Base-by-base conservation (phyloP, 352 stramenopile species). In the Blastocystis sp. region DNA sequence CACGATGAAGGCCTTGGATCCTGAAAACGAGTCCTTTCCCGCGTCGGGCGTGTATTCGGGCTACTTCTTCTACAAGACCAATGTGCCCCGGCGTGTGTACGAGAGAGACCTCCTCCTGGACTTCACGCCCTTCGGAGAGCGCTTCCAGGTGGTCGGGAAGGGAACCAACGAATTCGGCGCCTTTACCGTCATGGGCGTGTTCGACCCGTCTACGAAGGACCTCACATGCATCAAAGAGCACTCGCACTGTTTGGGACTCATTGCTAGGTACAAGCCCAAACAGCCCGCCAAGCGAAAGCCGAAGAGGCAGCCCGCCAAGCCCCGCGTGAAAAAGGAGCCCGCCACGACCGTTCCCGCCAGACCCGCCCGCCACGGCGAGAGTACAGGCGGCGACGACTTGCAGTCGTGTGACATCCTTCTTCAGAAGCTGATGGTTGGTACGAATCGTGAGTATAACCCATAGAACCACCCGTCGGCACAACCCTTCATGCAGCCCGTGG, bases 401-500 rank as follows among this genome's bases (percentile, higher is more conserved):
- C 60, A 87, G 21, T 24, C 21, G 24, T 87, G 76, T 2, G 24
- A 6, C 38, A 78, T 34, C 60, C 3, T 87, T 77, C 48, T 87
- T 14, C 21, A 34, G 40, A 28, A 45, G 28, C 54, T 87, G 17
- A 87, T 87, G 76, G 76, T 87, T 81, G 9, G 0, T 45, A 7
- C 40, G 24, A 11, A 48, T 76, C 19, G 24, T 14, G 24, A 19
- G 17, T 57, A 59, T 63, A 3, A 82, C 28, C 4, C 40, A 14
- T 69, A 87, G 77, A 69, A 78, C 9, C 52, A 77, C 43, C 38
- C 21, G 9, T 40, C 54, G 1, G 77, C 77, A 11, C 17, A 9
- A 19, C 93, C 95, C 6, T 89, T 89, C 38, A 6, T 65, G 7
- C 14, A 45, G 17, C 70, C 79, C 48, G 88, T 90, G 7, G 79